These are phyloP conservation scores for Leccinum griseonigrum DNA, from an alignment of 1,284 basidiomycete genomes.

Conservation along the genomic window DNA sequence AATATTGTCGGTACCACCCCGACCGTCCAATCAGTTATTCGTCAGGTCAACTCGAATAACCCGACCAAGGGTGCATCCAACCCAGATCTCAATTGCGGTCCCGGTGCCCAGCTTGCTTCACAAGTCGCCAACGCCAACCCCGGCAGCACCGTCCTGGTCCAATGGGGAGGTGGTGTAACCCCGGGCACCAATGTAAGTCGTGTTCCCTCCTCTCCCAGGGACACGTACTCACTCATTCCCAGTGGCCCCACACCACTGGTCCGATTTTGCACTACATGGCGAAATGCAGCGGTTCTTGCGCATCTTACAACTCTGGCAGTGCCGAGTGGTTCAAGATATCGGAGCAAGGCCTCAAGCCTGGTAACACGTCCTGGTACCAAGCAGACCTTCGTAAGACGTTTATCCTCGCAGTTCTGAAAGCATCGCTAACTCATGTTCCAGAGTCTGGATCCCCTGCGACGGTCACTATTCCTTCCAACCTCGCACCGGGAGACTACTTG, in stretches of 20 bases:
- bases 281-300: constrained; percentile 33
- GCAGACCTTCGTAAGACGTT: constrained; percentile 34
- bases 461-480: constrained; percentile 49
- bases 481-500: constrained; percentile 65
- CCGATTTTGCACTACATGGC: constrained; percentile 41
- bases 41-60: constrained; percentile 31
- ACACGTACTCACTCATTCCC: not conserved
- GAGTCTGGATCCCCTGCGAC: constrained; percentile 39
- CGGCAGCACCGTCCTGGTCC: constrained; percentile 36
- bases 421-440: constrained; percentile 16
- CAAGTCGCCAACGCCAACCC: constrained; percentile 38
- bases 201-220: not conserved
- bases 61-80: constrained; percentile 43
- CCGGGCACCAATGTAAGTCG: constrained; percentile 22
- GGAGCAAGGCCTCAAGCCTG: constrained; percentile 29
- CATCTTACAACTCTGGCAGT: constrained; percentile 27
- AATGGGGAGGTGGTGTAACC: constrained; percentile 31
- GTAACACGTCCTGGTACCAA: constrained; percentile 39
- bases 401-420: not conserved
- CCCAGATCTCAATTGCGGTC: constrained; percentile 40
- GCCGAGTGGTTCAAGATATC: constrained; percentile 41
- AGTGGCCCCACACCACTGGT: constrained; percentile 40
- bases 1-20: constrained; percentile 25
- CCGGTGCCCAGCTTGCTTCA: constrained; percentile 35
- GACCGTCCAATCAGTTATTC: constrained; percentile 31